Conservation (phyloP, 306 rosid genomes). For the Begonia peltatifolia region DNA sequence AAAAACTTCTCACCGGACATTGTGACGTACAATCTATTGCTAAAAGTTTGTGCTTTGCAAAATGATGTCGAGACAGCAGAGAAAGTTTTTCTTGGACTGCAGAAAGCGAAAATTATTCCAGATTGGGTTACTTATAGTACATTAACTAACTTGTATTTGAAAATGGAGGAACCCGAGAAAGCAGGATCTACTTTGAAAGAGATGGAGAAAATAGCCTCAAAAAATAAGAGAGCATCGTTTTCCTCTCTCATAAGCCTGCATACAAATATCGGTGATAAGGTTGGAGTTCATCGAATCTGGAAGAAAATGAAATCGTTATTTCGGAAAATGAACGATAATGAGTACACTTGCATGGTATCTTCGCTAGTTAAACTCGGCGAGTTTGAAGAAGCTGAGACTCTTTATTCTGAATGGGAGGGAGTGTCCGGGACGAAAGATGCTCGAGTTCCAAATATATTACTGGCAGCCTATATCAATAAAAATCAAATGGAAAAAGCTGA, state of each 20-base stretch:
- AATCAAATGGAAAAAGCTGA: slow-evolving; percentile 64
- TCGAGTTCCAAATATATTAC: slow-evolving; percentile 55
- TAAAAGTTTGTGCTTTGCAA: slow-evolving; percentile 43
- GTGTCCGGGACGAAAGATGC: slow-evolving; percentile 54
- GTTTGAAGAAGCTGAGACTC: slow-evolving; percentile 58
- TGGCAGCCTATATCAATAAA: slow-evolving; percentile 57
- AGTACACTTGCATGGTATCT: slow-evolving; percentile 72
- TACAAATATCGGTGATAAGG: slow-evolving; percentile 60
- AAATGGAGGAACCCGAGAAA: slow-evolving; percentile 33
- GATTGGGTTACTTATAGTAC: slow-evolving; percentile 82
- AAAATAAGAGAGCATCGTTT: slow-evolving; percentile 35
- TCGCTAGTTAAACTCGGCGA: slow-evolving; percentile 66
- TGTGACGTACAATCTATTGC: slow-evolving; percentile 60
- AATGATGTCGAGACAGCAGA: slow-evolving; percentile 63
- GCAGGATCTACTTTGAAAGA: slow-evolving; percentile 65
- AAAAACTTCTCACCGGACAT: slow-evolving; percentile 44
- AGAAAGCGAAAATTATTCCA: slow-evolving; percentile 45
- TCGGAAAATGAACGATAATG: slow-evolving; percentile 65
- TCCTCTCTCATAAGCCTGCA: slow-evolving; percentile 78
- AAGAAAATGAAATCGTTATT: slow-evolving; percentile 47
- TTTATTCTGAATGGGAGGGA: slow-evolving; percentile 67
- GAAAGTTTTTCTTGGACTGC: slow-evolving; percentile 48
- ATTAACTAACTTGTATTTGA: slow-evolving; percentile 56
- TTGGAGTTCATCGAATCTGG: slow-evolving; percentile 57
- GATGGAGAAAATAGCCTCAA: slow-evolving; percentile 54